phyloP scores from a whole-genome alignment of 352 stramenopile genomes.

The Phytophthora tubulina region DNA sequence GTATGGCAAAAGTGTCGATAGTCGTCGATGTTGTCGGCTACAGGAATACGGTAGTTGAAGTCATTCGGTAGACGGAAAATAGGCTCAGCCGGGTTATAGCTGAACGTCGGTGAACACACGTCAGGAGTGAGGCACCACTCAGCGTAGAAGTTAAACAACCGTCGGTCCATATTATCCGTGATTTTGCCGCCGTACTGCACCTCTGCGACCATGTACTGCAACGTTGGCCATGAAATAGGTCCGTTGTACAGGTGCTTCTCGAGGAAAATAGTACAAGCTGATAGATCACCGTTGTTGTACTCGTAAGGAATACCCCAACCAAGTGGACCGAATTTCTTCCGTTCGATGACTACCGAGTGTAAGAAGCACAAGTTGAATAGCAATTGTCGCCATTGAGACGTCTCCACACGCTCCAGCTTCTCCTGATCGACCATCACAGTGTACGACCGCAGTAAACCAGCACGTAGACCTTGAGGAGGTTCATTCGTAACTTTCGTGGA shows the following conservation, averaged over 20 bases:
- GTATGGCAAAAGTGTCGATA: slow-evolving; percentile 96
- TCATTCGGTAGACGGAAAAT: slow-evolving; percentile 98
- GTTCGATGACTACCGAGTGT: slow-evolving; percentile 98
- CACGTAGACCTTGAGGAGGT: slow-evolving; percentile 95
- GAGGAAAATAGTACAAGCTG: slow-evolving; percentile 98
- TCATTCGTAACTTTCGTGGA: slow-evolving; percentile 99
- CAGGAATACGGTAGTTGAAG: slow-evolving; percentile 96
- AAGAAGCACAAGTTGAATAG: slow-evolving; percentile 98
- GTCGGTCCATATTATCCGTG: slow-evolving; percentile 98
- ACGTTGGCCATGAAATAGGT: slow-evolving; percentile 97
- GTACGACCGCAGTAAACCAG: slow-evolving; percentile 96
- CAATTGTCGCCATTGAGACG: slow-evolving; percentile 96
- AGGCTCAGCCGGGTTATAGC: slow-evolving; percentile 94
- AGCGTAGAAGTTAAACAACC: slow-evolving; percentile 98
- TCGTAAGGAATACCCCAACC: slow-evolving; percentile 99
- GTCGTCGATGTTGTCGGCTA: slow-evolving; percentile 93
- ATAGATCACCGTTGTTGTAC: slow-evolving; percentile 99
- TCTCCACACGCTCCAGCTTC: slow-evolving; percentile 97
- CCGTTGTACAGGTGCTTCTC: slow-evolving; percentile 99
- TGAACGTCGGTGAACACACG: slow-evolving; percentile 88
- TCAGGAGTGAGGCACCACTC: slow-evolving; percentile 96
- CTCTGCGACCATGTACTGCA: slow-evolving; percentile 99
- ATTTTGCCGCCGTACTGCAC: slow-evolving; percentile 99
- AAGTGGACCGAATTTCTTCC: slow-evolving; percentile 98
- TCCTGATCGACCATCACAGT: slow-evolving; percentile 99